Base-by-base conservation (phyloP, 108 stramenopile species). In the Heterococcus sp. region DNA sequence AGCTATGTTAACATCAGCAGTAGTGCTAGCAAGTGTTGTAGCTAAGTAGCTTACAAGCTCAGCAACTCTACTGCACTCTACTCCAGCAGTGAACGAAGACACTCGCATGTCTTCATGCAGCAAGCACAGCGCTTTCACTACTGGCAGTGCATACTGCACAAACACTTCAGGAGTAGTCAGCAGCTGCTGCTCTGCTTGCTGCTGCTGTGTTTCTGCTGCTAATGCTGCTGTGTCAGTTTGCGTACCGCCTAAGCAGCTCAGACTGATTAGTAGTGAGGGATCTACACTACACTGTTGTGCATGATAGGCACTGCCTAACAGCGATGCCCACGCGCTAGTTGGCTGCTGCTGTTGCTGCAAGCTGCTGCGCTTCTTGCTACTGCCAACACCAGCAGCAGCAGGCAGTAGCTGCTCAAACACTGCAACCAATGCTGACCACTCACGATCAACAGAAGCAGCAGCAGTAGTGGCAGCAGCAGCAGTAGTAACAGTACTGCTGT, bases 21-120 rank as follows among this genome's bases (percentile, higher is more conserved):
- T 21, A 8, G 46, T 21, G 14, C 14, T 14, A 21, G 46, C 46
- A 58, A 8, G 14, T 8, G 31, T 71, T 11, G 31, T 4, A 4
- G 32, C 70, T 11, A 2, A 71, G 70, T 21, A 32, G 32, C 31
- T 11, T 21, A 21, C 3, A 14, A 11, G 28, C 28, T 35, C 32
- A 71, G 32, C 28, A 37, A 4, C 32, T 26, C 31, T 26, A 5
- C 26, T 35, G 70, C 14, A n/a, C 2, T 27, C 32, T 2, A 37
- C 31, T 35, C 2, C 31, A 29, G 32, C 31, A 37, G 34, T 68
- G 2, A 84, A 38, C 35, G 75, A 32, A 71, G 37, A 63, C 28
- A 64, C 68, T 69, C 39, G 75, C 29, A 84, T 75, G 69, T 84
- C 83, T 38, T 84, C 74, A 30, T 75, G 68, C 14, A 69, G 75